Conservation (phyloP, 2,329 filamentous ascomycete species). For the Aspergillus sergii region DNA sequence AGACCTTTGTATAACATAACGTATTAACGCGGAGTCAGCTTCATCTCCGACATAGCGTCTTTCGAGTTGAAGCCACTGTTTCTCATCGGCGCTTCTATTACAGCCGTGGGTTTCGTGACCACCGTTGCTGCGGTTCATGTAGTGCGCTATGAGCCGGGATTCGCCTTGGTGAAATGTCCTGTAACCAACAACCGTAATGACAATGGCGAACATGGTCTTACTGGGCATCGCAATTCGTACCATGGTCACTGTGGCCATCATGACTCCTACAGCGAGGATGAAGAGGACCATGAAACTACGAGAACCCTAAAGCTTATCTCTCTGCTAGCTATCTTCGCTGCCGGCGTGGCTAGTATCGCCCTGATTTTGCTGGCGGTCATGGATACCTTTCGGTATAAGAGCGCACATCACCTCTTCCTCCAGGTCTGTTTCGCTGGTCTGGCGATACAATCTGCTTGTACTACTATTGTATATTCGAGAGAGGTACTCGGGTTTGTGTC, state of each 20-base stretch:
- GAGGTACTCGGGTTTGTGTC: slow-evolving; percentile 23
- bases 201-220: background rate
- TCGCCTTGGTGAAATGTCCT: slow-evolving; percentile 16
- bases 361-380: slow-evolving; percentile 24
- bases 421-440: slow-evolving; percentile 22
- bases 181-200: background rate
- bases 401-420: slow-evolving; percentile 22
- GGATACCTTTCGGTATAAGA: slow-evolving; percentile 26
- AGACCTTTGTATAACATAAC: background rate
- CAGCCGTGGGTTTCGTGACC: slow-evolving; percentile 22
- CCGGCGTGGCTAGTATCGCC: slow-evolving; percentile 16
- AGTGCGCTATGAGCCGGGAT: slow-evolving; percentile 25
- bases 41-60: slow-evolving; percentile 27
- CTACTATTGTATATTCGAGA: slow-evolving; percentile 25
- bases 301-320: slow-evolving; percentile 22
- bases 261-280: slow-evolving; percentile 7
- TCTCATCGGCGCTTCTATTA: slow-evolving; percentile 23
- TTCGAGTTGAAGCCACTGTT: slow-evolving; percentile 27
- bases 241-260: background rate
- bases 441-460: slow-evolving; percentile 24
- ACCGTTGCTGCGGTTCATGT: slow-evolving; percentile 25
- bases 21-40: slow-evolving; percentile 12
- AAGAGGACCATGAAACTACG: slow-evolving; percentile 20
- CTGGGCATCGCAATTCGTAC: background rate
- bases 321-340: slow-evolving; percentile 22